Evolutionary conservation across 306 rosid species (phyloP).

Genomic region (Delonix regia): DNA sequence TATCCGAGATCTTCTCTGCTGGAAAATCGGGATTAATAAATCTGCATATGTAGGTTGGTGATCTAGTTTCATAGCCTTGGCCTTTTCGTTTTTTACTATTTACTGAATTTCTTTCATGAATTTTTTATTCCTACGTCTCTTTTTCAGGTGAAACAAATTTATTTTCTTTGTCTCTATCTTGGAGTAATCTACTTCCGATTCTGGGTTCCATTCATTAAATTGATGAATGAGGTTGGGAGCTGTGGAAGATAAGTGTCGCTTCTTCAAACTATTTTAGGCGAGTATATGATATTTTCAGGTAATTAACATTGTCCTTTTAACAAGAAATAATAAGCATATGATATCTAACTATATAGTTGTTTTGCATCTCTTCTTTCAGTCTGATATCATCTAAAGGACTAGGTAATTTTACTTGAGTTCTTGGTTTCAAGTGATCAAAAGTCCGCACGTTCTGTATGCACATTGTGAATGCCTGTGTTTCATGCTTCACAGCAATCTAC

Average conservation of each 20-base stretch:
- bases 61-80: slow-evolving; percentile 19
- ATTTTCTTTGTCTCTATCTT: background rate
- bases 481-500: background rate
- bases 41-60: slow-evolving; percentile 5
- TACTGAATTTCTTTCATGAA: background rate
- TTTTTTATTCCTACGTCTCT: background rate
- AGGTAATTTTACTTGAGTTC: background rate
- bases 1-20: slow-evolving; percentile 28
- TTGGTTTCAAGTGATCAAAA: background rate
- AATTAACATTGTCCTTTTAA: background rate
- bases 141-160: slow-evolving; percentile 2
- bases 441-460: background rate
- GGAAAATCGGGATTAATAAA: background rate
- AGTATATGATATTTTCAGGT: background rate
- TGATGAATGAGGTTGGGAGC: slow-evolving; percentile 1
- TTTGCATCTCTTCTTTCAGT: background rate
- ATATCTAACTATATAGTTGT: background rate
- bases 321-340: background rate
- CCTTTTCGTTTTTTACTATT: background rate
- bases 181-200: background rate
- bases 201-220: background rate
- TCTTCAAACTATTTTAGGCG: background rate
- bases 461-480: slow-evolving; percentile 6
- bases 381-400: slow-evolving; percentile 14
- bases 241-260: background rate